phyloP scores from a whole-genome alignment of 2,329 filamentous ascomycete species.

The Claviceps quebecensis region DNA sequence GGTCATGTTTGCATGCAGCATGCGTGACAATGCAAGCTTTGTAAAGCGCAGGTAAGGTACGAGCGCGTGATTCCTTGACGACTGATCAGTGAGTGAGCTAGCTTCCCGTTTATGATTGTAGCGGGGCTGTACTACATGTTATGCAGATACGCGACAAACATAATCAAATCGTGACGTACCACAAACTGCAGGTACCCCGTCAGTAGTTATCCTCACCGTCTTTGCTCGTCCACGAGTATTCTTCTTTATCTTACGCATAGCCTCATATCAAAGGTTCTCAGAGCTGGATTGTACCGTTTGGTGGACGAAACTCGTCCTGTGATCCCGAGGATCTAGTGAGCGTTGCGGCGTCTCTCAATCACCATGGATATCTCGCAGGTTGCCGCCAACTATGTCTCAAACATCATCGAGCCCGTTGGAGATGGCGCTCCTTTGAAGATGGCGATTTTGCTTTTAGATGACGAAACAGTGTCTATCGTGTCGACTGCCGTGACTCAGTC shows the following conservation, averaged over 20 bases:
- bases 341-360: neutral
- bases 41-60: no score
- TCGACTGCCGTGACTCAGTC: slow-evolving; percentile 95
- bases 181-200: neutral
- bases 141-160: slow-evolving; percentile 2
- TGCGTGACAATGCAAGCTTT: neutral
- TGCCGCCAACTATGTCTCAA: slow-evolving; percentile 87
- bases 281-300: neutral
- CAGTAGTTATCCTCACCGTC: no score
- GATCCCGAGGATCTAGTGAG: neutral
- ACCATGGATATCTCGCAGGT: slow-evolving; percentile 87
- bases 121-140: neutral
- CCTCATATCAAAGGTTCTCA: neutral
- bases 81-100: no score
- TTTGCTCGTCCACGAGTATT: neutral
- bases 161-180: neutral
- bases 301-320: neutral
- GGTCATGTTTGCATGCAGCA: slow-evolving; percentile 18
- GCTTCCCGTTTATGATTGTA: neutral
- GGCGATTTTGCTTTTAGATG: slow-evolving; percentile 92
- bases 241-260: neutral
- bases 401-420: slow-evolving; percentile 67
- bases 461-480: slow-evolving; percentile 84
- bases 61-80: no score
- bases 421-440: slow-evolving; percentile 77